Evolutionary conservation across 768 basidiomycete species (phyloP).

Genomic region (Rhizopogon roseolus): DNA sequence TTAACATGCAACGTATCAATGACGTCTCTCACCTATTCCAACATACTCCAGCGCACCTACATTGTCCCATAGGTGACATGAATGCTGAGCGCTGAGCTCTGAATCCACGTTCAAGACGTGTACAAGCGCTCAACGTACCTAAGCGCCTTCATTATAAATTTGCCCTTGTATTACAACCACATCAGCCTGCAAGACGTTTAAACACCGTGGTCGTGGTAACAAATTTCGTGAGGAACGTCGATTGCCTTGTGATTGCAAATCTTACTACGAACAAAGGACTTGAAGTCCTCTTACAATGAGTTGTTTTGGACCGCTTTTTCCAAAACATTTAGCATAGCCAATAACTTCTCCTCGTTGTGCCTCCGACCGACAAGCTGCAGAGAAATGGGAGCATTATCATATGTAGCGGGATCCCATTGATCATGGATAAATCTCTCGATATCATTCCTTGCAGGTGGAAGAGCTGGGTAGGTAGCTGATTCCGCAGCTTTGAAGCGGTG

Average conservation of each 20-base stretch:
- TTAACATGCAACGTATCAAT: not conserved
- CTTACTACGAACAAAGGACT: not conserved
- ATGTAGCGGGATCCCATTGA: constrained; percentile 39
- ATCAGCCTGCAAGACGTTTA: not conserved
- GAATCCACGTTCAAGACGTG: not conserved
- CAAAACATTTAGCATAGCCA: constrained; percentile 38
- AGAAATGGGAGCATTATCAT: constrained; percentile 39
- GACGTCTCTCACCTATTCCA: not conserved
- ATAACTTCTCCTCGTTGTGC: constrained; percentile 44
- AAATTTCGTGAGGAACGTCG: not conserved
- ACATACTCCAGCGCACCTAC: not conserved
- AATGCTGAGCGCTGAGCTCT: not conserved
- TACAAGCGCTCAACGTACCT: not conserved
- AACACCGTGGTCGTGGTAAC: not conserved
- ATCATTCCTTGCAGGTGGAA: constrained; percentile 27
- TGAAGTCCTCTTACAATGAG: not conserved
- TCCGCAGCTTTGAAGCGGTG: constrained; percentile 28
- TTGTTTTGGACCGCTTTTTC: constrained; percentile 22
- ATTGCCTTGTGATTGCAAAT: not conserved
- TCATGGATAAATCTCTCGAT: constrained; percentile 29
- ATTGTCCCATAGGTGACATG: not conserved
- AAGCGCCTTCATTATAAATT: not conserved
- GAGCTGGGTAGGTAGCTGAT: constrained; percentile 5
- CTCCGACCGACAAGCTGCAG: constrained; percentile 48
- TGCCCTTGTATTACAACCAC: too few species aligned